Percentiles rank a stretch among this genome's conserved stretches.
phyloP scores from a whole-genome alignment of 169 alveolate genomes.

The Babesia ovis region DNA sequence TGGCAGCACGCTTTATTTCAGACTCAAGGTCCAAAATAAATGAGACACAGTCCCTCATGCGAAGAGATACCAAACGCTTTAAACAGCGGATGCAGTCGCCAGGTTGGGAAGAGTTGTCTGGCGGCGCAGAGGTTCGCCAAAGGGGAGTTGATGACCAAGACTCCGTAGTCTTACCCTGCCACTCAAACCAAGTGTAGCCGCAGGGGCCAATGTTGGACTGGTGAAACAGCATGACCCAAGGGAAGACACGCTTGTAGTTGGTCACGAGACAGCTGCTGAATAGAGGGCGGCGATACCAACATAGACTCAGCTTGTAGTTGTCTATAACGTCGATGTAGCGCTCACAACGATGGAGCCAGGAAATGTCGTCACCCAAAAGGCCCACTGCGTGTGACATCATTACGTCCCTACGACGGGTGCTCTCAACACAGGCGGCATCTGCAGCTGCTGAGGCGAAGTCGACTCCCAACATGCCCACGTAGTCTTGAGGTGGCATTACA shows the following conservation, averaged over 20 bases:
- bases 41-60: conserved; percentile 59
- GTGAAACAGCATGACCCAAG: conserved; percentile 45
- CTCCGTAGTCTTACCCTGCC: conserved; percentile 60
- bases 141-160: conserved; percentile 59
- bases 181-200: conserved; percentile 53
- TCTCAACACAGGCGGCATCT: conserved; percentile 68
- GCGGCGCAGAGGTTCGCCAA: conserved; percentile 35
- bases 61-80: conserved; percentile 56
- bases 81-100: conserved; percentile 52
- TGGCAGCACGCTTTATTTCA: conserved; percentile 42
- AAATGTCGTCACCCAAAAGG: conserved; percentile 47
- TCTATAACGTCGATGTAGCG: conserved; percentile 63
- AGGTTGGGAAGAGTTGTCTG: neutral
- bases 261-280: conserved; percentile 49
- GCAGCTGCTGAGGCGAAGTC: conserved; percentile 70
- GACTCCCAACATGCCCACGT: conserved; percentile 23
- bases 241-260: conserved; percentile 32
- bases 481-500: conserved; percentile 5
- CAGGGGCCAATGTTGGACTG: conserved; percentile 39
- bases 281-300: conserved; percentile 68
- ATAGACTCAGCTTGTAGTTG: conserved; percentile 63
- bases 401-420: conserved; percentile 57
- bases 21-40: conserved; percentile 49
- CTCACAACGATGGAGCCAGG: conserved; percentile 59
- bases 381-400: conserved; percentile 63